phyloP scores from a whole-genome alignment of 2,329 filamentous ascomycete species.

The Chaetomium strumarium region DNA sequence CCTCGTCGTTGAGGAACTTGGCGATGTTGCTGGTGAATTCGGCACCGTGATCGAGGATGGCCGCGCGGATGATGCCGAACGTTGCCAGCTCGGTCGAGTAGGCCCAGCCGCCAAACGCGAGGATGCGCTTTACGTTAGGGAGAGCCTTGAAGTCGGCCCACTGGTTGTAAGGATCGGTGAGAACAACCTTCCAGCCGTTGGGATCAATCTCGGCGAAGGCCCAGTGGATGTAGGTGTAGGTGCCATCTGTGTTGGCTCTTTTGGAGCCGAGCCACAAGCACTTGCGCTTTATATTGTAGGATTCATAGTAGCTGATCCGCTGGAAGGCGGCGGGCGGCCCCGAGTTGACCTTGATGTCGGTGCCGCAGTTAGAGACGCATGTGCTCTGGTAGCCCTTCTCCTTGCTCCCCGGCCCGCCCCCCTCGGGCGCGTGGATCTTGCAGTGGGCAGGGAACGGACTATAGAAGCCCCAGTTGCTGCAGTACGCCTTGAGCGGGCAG shows the following conservation, averaged over 20 bases:
- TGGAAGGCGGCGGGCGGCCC: constrained; percentile 1
- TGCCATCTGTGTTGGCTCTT: constrained; percentile 9
- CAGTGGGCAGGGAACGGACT: constrained; percentile 29
- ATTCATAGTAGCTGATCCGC: constrained; percentile 20
- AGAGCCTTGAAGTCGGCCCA: constrained; percentile 14
- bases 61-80: constrained; percentile 15
- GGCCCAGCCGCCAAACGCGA: constrained; percentile 22
- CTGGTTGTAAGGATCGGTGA: constrained; percentile 5
- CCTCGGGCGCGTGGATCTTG: constrained; percentile 20
- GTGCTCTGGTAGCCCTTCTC: too few species aligned
- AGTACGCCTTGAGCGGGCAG: constrained; percentile 21
- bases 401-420: constrained; percentile 27
- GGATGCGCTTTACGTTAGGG: constrained; percentile 15
- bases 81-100: constrained; percentile 4
- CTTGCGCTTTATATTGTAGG: constrained; percentile 10
- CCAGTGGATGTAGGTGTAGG: constrained; percentile 27
- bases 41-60: constrained; percentile 6
- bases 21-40: constrained; percentile 33
- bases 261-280: constrained; percentile 9
- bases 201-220: constrained; percentile 26
- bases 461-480: constrained; percentile 26
- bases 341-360: constrained; percentile 29
- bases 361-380: constrained; percentile 38
- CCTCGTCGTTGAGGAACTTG: constrained; percentile 35
- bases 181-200: neutral